phyloP scores from a whole-genome alignment of 2,329 filamentous ascomycete genomes.

The Alternaria sp. region DNA sequence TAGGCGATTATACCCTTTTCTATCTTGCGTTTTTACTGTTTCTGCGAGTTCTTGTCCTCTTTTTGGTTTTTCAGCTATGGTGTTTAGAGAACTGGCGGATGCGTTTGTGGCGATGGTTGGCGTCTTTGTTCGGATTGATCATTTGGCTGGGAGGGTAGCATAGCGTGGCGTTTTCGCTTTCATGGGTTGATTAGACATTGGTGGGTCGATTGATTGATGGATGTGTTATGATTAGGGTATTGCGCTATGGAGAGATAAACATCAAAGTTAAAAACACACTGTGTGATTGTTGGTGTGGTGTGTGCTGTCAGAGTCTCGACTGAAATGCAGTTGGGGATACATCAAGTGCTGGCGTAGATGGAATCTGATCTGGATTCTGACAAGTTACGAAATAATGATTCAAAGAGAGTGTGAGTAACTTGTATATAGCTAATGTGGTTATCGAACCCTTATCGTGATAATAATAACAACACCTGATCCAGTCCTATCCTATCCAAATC shows the following conservation, averaged over 20 bases:
- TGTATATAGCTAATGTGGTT: background rate
- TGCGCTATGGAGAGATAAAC: background rate
- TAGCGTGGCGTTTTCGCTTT: conserved; percentile 1
- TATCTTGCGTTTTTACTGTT: background rate
- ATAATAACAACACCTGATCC: background rate
- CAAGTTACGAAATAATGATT: background rate
- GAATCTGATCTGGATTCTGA: background rate
- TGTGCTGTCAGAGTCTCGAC: background rate
- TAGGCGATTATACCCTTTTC: conserved; percentile 1
- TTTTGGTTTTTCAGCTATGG: background rate
- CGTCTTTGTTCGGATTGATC: background rate
- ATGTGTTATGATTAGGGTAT: background rate
- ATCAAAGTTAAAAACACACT: background rate
- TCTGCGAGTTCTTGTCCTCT: background rate
- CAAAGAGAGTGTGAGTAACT: background rate
- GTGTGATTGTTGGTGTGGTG: fast-evolving
- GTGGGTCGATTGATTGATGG: background rate
- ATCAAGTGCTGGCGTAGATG: background rate
- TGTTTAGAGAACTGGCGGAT: background rate
- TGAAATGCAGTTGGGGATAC: background rate
- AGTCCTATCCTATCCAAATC: background rate
- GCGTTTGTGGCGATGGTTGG: background rate
- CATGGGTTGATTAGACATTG: background rate
- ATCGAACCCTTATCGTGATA: background rate
- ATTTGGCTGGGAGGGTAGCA: background rate